Percentiles rank a stretch among this genome's conserved stretches.
phyloP scores from a whole-genome alignment of 2,329 filamentous ascomycete species.

The Penicillium brevicompactum region DNA sequence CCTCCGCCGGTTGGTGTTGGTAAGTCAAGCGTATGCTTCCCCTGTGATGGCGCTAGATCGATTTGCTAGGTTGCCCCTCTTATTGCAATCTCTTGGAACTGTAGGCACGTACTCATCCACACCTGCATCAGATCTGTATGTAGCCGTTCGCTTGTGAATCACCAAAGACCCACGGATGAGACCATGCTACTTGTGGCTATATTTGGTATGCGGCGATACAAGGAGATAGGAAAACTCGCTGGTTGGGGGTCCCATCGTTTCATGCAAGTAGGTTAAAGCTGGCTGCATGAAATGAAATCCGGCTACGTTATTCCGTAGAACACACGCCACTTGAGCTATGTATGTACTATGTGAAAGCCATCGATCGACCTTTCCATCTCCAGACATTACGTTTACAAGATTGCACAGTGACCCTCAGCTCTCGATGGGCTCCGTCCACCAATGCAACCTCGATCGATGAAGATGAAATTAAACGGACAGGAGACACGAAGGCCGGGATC shows the following conservation, averaged over 20 bases:
- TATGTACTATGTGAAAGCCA: neutral
- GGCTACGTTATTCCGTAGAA: neutral
- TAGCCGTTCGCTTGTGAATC: neutral
- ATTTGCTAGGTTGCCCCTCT: neutral
- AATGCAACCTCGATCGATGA: neutral
- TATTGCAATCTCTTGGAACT: neutral
- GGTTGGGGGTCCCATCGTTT: neutral
- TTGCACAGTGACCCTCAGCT: neutral
- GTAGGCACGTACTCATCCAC: too few species aligned
- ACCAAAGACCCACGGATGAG: neutral
- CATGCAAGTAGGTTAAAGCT: neutral
- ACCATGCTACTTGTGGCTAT: neutral
- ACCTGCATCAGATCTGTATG: neutral
- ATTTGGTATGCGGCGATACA: neutral
- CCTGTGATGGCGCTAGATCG: neutral
- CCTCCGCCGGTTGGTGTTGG: neutral
- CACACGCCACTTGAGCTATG: neutral
- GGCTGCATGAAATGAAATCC: neutral
- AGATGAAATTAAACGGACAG: neutral
- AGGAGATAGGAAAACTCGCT: too few species aligned
- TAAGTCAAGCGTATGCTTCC: neutral
- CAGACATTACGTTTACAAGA: neutral
- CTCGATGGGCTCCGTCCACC: neutral
- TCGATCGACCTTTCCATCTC: neutral
- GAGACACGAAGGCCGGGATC: neutral